Evolutionary conservation across 2,329 filamentous ascomycete genomes (phyloP).

Genomic region (Beauveria sp.): DNA sequence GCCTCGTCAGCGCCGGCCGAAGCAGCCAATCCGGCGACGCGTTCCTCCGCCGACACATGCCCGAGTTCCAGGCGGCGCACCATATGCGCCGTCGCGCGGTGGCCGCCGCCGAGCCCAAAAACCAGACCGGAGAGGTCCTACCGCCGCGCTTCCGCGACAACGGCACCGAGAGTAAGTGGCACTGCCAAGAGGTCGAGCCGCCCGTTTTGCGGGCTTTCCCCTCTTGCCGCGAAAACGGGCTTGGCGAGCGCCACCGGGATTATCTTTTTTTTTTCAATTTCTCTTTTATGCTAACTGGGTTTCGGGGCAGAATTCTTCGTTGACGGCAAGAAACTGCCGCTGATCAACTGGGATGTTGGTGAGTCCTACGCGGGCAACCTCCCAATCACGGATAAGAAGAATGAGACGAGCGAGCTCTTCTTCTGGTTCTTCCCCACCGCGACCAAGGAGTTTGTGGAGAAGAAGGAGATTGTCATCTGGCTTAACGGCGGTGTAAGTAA

Average conservation of each 20-base stretch:
- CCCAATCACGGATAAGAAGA: slow-evolving; percentile 39
- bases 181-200: neutral
- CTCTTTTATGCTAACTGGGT: neutral
- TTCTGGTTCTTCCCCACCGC: slow-evolving; percentile 49
- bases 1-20: slow-evolving; percentile 1
- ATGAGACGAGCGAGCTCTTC: slow-evolving; percentile 35
- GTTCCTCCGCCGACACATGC: neutral
- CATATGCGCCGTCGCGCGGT: neutral
- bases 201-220: neutral
- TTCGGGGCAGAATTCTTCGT: slow-evolving; percentile 43
- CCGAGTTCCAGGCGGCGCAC: neutral
- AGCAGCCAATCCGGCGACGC: neutral
- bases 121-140: neutral
- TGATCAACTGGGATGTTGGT: slow-evolving; percentile 56
- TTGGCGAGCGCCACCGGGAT: neutral
- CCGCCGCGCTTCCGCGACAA: slow-evolving; percentile 14
- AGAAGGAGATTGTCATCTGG: slow-evolving; percentile 43
- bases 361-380: slow-evolving; percentile 53
- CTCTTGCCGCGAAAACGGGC: neutral
- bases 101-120: neutral
- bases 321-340: slow-evolving; percentile 53
- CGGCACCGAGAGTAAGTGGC: slow-evolving; percentile 16
- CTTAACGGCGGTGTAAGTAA: slow-evolving; percentile 32
- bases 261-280: neutral
- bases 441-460: slow-evolving; percentile 25